phyloP scores from a whole-genome alignment of 352 stramenopile genomes.

The Phytophthora agathidicida region DNA sequence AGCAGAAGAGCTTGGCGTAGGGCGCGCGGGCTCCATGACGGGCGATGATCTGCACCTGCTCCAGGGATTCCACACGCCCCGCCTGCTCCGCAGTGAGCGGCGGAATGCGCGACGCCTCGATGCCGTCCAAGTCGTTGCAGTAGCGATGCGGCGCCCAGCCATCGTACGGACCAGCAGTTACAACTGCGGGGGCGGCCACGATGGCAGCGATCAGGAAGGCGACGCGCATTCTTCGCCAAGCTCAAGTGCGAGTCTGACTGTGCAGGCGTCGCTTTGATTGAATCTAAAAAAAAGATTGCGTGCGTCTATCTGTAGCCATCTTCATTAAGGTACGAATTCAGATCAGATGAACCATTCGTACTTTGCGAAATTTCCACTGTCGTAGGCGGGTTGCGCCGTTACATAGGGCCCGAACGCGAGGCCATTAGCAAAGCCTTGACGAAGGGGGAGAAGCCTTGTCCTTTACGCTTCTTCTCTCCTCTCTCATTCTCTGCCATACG shows the following conservation, averaged over 20 bases:
- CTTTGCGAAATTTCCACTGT: background rate
- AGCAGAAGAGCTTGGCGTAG: slow-evolving; percentile 81
- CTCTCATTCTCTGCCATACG: slow-evolving; percentile 21
- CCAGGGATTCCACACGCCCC: slow-evolving; percentile 67
- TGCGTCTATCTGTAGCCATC: too few relatives aligned
- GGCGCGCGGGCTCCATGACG: slow-evolving; percentile 78
- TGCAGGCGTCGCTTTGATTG: slow-evolving; percentile 21
- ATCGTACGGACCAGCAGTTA: slow-evolving; percentile 58
- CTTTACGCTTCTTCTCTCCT: slow-evolving; percentile 10
- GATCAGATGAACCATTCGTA: too few relatives aligned
- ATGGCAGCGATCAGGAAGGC: slow-evolving; percentile 27
- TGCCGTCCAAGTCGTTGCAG: slow-evolving; percentile 75
- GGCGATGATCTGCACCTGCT: slow-evolving; percentile 86
- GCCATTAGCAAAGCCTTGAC: slow-evolving; percentile 16
- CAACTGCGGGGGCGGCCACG: slow-evolving; percentile 9
- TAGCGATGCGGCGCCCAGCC: slow-evolving; percentile 82
- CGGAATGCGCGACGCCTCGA: slow-evolving; percentile 61
- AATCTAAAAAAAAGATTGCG: too few relatives aligned
- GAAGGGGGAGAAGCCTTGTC: slow-evolving; percentile 24
- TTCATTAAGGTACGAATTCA: too few relatives aligned
- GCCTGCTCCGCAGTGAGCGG: slow-evolving; percentile 65
- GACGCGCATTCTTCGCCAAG: slow-evolving; percentile 29
- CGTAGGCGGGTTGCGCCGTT: too few relatives aligned
- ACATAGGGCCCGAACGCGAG: too few relatives aligned
- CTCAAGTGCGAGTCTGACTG: slow-evolving; percentile 1